These are phyloP conservation scores for Limnomonas spitsbergensis DNA, from an alignment of 139 green algal genomes.

Conservation along the genomic window DNA sequence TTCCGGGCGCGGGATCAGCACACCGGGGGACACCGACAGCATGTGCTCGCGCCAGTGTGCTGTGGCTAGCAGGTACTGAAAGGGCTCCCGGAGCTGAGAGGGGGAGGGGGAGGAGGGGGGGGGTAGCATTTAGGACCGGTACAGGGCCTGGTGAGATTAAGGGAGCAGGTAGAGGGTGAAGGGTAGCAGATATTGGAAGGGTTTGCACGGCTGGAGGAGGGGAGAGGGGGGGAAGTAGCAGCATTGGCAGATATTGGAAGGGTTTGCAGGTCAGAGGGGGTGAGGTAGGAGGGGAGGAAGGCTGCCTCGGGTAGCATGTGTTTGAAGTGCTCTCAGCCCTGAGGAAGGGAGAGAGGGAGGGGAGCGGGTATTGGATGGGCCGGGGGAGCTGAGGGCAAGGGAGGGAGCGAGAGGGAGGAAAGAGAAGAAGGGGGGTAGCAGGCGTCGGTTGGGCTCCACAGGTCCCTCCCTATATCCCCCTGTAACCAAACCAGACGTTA, in stretches of 20 bases:
- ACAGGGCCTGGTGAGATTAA: neutral
- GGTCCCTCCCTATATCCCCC: too few relatives aligned
- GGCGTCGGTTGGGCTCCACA: too few relatives aligned
- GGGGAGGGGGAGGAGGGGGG: neutral
- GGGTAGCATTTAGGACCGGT: neutral
- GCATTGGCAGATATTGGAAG: neutral
- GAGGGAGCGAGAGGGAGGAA: too few relatives aligned
- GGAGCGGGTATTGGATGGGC: too few relatives aligned
- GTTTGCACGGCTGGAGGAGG: neutral
- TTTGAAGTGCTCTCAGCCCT: too few relatives aligned
- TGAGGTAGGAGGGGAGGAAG: neutral
- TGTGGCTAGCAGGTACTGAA: constrained; percentile 84
- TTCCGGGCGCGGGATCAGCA: constrained; percentile 89
- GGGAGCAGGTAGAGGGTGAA: neutral
- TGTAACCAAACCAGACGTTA: too few relatives aligned
- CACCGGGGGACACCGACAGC: constrained; percentile 72
- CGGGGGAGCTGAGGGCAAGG: too few relatives aligned
- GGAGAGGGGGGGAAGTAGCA: neutral
- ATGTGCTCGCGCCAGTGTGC: constrained; percentile 84
- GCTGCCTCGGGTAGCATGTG: too few relatives aligned
- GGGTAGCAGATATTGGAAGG: neutral
- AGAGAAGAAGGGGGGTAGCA: too few relatives aligned
- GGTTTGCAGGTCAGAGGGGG: neutral
- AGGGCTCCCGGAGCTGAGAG: constrained; percentile 65
- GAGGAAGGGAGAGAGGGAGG: too few relatives aligned